Evolutionary conservation across 2,329 filamentous ascomycete species (phyloP), one percentile per base, ranked within the genome.

Genomic region (Akanthomyces muscarius): DNA sequence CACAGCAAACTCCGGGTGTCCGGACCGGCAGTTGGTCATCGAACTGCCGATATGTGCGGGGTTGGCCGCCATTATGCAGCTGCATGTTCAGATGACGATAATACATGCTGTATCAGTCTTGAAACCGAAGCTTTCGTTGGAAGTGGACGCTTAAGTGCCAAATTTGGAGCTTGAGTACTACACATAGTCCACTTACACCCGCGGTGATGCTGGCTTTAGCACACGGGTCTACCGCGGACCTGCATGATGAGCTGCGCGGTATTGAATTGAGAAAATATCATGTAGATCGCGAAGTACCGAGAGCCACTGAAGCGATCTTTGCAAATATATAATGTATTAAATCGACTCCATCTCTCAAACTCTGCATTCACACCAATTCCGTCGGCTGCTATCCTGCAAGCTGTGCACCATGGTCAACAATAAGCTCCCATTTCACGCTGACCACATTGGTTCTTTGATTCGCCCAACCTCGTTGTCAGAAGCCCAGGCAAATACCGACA

Each of bases 371-470:
- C 18, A 21, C 23, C 36, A 25, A 5, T 11, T 16, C 30, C n/a
- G 6, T 18, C n/a, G 38, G 11, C 18, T 33, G 5, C 45, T 18
- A n/a, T 21, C 4, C 21, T 30, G 10, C n/a, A 25, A 66, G 60
- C 33, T 21, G 30, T 11, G 14, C 51, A 50, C 48, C 42, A 50
- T 63, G 52, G 33, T 18, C 14, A 55, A 30, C 44, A 67, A 69
- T 41, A 70, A 70, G 62, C 72, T 77, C 13, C 88, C 86, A 56
- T 91, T 89, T 75, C 83, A 89, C 71, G 87, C 88, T 64, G 89
- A 91, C 75, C 89, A 91, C 67, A 82, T 90, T 65, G 89, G 89
- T 56, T 90, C 88, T 16, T 79, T 91, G 38, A 83, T 91, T 63
- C 86, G 89, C 38, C 88, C 89, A 1, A 74, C 84, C 59, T 76